Percentiles rank a stretch among this genome's conserved stretches.
Conservation (phyloP, 164 flowering plant genomes). For the Hamamelis virginiana region DNA sequence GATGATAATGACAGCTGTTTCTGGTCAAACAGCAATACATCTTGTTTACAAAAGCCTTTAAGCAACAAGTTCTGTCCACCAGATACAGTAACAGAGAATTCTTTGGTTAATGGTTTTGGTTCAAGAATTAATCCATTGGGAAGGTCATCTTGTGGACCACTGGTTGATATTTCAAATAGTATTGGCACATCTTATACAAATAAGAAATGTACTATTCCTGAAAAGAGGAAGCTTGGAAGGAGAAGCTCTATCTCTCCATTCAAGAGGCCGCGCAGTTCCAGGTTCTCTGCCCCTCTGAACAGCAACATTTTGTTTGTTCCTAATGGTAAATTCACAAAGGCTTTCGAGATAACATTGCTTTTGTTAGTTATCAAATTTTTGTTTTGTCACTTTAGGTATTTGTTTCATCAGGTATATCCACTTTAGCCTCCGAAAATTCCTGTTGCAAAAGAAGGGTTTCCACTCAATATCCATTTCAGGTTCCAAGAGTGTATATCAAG, state of each 20-base stretch:
- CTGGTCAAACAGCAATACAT: slow-evolving; percentile 11
- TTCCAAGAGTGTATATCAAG: slow-evolving; percentile 46
- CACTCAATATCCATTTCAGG: slow-evolving; percentile 54
- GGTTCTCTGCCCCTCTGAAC: slow-evolving; percentile 62
- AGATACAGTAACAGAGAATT: slow-evolving; percentile 14
- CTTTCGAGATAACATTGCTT: not conserved
- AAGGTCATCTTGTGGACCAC: slow-evolving; percentile 36
- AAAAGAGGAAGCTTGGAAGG: slow-evolving; percentile 47
- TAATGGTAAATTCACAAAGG: slow-evolving; percentile 44
- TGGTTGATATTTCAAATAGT: slow-evolving; percentile 68
- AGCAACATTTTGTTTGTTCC: slow-evolving; percentile 23
- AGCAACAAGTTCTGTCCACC: slow-evolving; percentile 14
- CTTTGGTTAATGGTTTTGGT: slow-evolving; percentile 21
- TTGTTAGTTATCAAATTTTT: not conserved
- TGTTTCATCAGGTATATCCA: slow-evolving; percentile 41
- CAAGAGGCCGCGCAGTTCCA: slow-evolving; percentile 83
- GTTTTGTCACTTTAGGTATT: slow-evolving; percentile 16
- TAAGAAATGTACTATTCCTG: slow-evolving; percentile 27
- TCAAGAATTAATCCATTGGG: slow-evolving; percentile 24
- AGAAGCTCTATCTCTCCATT: slow-evolving; percentile 68
- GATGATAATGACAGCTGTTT: slow-evolving; percentile 23
- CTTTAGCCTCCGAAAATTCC: slow-evolving; percentile 34
- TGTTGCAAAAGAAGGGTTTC: slow-evolving; percentile 45
- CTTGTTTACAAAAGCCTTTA: slow-evolving; percentile 21
- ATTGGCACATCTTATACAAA: slow-evolving; percentile 15